Base-by-base conservation (phyloP, 176 grass and related monocot genomes). In the Avena eriantha region DNA sequence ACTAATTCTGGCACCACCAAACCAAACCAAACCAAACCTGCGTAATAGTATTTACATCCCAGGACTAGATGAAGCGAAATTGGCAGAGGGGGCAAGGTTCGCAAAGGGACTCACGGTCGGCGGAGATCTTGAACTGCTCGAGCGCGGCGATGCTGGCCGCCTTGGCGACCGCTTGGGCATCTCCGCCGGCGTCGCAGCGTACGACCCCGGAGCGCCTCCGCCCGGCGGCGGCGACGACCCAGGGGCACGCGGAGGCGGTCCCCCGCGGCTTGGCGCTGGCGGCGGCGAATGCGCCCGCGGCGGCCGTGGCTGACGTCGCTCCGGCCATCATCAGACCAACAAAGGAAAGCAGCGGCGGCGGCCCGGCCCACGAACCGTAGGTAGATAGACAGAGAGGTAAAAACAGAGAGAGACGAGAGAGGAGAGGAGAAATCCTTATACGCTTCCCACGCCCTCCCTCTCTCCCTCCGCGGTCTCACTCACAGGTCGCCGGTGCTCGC, bases 101-200 rank as follows among this genome's bases (percentile, higher is more conserved):
- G 48, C 43, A 4, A 41, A 86, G 22, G 18, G 29, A 86, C 96
- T 98, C 82, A 98, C 96, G 89, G 78, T 98, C 96, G 1, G 96
- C 92, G 23, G 93, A 98, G 86, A 98, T 98, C 88, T 98, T 98
- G 92, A 98, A 98, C 88, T 94, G 96, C 82, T 98, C 96, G 63
- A 98, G 82, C 16, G 93, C 93, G 45, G 88, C 86, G 63, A 94
- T 76, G 86, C 90, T 92, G 75, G 92, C 83, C 0, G 80, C 88
- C 80, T 91, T 91, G 33, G 90, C 78, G 65, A 51, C 85, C 19
- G 73, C 82, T 80, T 90, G 90, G 9, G 86, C 56, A 23, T 98
- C 92, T 45, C 87, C 90, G 39, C 86, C 78, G 13, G 86, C 90
- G 83, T 98, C 92, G 86, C 93, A 98, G 13, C 90, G 82, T 56